These are phyloP conservation scores for Populus nigra DNA, from an alignment of 345 rosid species.

Conservation along the genomic window DNA sequence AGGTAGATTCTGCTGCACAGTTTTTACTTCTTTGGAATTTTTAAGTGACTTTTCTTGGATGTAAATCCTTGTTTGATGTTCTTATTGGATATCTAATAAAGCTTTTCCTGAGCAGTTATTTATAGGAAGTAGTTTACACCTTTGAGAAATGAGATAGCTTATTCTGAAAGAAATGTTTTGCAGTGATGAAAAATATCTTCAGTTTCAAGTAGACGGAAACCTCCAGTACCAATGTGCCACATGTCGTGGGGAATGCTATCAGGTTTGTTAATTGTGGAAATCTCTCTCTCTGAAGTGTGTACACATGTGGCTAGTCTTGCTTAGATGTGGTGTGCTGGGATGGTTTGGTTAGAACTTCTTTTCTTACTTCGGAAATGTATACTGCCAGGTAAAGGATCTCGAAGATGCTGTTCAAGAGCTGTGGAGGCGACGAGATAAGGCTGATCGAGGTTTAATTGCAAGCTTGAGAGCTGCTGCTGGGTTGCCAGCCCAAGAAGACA, in stretches of 20 bases:
- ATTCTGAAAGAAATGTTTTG: constrained; percentile 27
- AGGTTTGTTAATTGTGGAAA: constrained; percentile 41
- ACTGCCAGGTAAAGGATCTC: constrained; percentile 75
- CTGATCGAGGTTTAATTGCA: constrained; percentile 76
- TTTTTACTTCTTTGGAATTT: background rate
- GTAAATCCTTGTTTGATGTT: background rate
- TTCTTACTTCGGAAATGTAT: background rate
- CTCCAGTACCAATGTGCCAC: constrained; percentile 92
- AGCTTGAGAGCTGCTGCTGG: constrained; percentile 95
- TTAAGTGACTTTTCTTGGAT: background rate
- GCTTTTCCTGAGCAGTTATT: background rate
- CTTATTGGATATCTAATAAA: background rate
- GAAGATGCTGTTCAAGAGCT: constrained; percentile 98
- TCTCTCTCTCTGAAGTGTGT: background rate
- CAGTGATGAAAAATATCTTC: constrained; percentile 92
- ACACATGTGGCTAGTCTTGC: background rate
- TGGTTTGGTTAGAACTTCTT: background rate
- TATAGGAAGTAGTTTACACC: background rate
- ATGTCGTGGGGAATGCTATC: constrained; percentile 96
- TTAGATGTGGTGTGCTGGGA: background rate
- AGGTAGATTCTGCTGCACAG: background rate
- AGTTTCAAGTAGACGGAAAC: constrained; percentile 93
- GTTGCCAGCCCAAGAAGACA: constrained; percentile 87
- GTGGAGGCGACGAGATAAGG: constrained; percentile 83
- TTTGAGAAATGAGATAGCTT: constrained; percentile 11